Conservation (phyloP, 768 basidiomycete species). For the Boletus fagicola region DNA sequence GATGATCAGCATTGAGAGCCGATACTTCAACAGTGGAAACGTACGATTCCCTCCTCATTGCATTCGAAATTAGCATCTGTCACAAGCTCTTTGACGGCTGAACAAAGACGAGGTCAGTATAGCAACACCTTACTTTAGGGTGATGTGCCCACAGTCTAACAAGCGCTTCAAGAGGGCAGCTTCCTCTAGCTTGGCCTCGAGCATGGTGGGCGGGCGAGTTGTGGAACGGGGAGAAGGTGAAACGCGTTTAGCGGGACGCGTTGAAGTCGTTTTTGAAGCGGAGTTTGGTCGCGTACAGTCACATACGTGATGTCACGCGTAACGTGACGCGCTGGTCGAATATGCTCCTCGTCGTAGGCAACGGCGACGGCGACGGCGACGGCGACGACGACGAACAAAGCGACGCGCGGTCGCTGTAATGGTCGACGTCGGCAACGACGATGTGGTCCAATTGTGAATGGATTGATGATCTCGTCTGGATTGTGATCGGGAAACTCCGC, state of each 20-base stretch:
- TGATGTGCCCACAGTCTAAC: constrained; percentile 71
- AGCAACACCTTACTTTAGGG: neutral
- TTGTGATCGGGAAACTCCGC: constrained; percentile 14
- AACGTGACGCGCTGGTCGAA: constrained; percentile 15
- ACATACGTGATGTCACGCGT: constrained; percentile 29
- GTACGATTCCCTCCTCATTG: constrained; percentile 88
- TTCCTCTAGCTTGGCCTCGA: constrained; percentile 89
- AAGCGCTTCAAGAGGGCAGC: constrained; percentile 90
- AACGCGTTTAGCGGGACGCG: constrained; percentile 31
- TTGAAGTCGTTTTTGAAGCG: constrained; percentile 32
- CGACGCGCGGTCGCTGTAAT: neutral
- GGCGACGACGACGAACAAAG: neutral
- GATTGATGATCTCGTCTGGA: neutral
- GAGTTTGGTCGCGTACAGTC: constrained; percentile 33
- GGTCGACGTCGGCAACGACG: neutral
- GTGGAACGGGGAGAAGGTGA: constrained; percentile 2
- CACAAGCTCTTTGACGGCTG: constrained; percentile 97
- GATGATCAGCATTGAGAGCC: neutral
- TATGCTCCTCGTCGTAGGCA: neutral
- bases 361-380: constrained; percentile 3
- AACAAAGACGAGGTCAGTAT: constrained; percentile 6
- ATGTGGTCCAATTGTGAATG: constrained; percentile 3
- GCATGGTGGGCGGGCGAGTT: constrained; percentile 45
- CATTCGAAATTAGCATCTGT: constrained; percentile 98
- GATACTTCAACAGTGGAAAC: constrained; percentile 22